Percentiles rank a stretch among this genome's conserved stretches.
Conservation (phyloP, 2,329 filamentous ascomycete species). For the Diaporthe sp. region DNA sequence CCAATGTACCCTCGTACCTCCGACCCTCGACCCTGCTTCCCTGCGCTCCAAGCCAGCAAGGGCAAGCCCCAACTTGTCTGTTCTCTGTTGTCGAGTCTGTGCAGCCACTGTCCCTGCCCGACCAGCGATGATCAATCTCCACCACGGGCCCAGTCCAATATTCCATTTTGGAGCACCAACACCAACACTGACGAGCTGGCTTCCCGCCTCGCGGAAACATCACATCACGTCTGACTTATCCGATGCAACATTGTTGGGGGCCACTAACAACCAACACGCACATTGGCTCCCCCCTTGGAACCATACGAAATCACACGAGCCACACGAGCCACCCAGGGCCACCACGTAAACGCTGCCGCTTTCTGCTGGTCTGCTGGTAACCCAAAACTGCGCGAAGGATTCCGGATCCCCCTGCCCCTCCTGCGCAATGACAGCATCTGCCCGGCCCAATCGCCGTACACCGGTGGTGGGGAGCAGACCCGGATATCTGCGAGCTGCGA, state of each 20-base stretch:
- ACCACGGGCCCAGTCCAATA: neutral
- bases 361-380: slow-evolving; percentile 17
- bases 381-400: slow-evolving; percentile 29
- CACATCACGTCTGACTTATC: neutral
- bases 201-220: neutral
- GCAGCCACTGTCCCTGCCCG: neutral
- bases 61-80: no score
- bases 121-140: neutral
- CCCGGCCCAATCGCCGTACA: slow-evolving; percentile 9
- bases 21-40: neutral
- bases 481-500: neutral
- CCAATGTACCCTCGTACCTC: neutral
- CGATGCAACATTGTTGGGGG: neutral
- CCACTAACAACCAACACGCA: slow-evolving; percentile 15
- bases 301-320: slow-evolving; percentile 24
- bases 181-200: neutral
- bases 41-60: neutral
- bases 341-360: neutral
- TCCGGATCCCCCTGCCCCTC: slow-evolving; percentile 20
- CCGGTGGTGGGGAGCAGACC: neutral
- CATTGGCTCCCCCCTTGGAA: slow-evolving; percentile 18
- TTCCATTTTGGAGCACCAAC: slow-evolving; percentile 15
- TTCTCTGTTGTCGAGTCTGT: neutral
- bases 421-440: slow-evolving; percentile 29
- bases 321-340: neutral